These are phyloP conservation scores for Haplosporangium sp. DNA, from an alignment of 371 early-diverging fungal species.

Conservation along the genomic window DNA sequence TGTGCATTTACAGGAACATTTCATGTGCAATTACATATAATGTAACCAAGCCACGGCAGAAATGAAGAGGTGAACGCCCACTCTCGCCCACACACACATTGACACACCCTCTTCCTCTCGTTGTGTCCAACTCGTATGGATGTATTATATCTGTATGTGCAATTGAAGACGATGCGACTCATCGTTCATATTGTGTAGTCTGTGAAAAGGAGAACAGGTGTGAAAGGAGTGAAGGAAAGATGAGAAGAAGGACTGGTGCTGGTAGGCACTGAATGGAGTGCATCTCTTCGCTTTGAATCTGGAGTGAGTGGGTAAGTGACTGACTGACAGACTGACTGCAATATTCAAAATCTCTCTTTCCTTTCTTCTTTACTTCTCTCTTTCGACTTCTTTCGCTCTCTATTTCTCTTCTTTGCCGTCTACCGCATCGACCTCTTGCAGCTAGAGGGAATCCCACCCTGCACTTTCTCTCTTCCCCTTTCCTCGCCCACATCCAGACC, in stretches of 20 bases:
- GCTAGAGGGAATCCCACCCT: neutral
- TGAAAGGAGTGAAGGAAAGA: conserved; percentile 3
- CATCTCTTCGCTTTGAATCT: neutral
- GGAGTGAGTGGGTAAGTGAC: neutral
- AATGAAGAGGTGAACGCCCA: too few relatives aligned
- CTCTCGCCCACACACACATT: too few relatives aligned
- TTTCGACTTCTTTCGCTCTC: conserved; percentile 8
- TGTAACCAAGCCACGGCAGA: too few relatives aligned
- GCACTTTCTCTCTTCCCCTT: neutral
- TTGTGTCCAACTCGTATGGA: too few relatives aligned
- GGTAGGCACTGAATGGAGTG: too few relatives aligned
- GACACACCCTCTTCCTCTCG: too few relatives aligned
- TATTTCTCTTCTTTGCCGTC: conserved; percentile 10
- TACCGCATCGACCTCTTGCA: conserved; percentile 1
- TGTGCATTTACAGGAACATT: too few relatives aligned
- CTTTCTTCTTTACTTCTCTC: conserved; percentile 14
- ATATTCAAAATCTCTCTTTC: conserved; percentile 5
- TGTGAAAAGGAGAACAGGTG: neutral
- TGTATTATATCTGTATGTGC: too few relatives aligned
- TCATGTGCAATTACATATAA: too few relatives aligned
- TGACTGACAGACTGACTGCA: conserved; percentile 1
- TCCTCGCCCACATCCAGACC: conserved; percentile 5
- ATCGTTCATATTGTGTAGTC: too few relatives aligned
- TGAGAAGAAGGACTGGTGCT: neutral
- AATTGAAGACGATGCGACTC: too few relatives aligned